A percentile compares a stretch with the other conserved stretches of the same genome.
These are phyloP conservation scores for Carex arenaria DNA, from an alignment of 202 grass and related monocot genomes.

Conservation along the genomic window DNA sequence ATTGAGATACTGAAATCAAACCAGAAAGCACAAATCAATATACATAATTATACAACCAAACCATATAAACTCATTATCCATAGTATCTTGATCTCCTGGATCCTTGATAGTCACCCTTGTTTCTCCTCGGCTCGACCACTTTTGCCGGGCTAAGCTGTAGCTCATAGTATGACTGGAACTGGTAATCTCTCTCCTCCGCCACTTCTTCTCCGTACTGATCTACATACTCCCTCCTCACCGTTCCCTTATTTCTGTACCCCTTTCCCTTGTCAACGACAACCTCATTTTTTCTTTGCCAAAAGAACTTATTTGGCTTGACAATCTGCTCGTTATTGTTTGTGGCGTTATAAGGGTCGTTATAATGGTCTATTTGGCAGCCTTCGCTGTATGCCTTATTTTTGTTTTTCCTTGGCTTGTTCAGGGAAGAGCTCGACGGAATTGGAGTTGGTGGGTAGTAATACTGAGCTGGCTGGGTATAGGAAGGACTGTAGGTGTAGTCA, in stretches of 20 bases:
- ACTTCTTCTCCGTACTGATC: not conserved
- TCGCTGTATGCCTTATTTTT: not conserved
- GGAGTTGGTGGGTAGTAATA: conserved; percentile 7
- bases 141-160: conserved; percentile 1
- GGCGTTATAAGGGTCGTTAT: not conserved
- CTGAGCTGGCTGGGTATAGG: not conserved
- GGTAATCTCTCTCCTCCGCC: conserved; percentile 18
- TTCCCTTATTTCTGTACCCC: not conserved
- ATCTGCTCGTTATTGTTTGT: not conserved
- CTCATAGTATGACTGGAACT: not conserved
- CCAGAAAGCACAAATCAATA: not conserved
- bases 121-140: not conserved
- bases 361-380: not conserved
- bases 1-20: not conserved
- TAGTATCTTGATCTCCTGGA: not conserved
- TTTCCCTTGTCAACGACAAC: conserved; percentile 3
- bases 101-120: not conserved
- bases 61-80: not conserved
- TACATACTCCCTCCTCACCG: not conserved
- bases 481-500: not conserved
- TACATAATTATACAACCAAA: not conserved
- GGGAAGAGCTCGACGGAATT: conserved; percentile 2
- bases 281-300: not conserved
- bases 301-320: not conserved
- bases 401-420: not conserved